A percentile compares a stretch with the other conserved stretches of the same genome.
These are phyloP conservation scores for Lipomyces chichibuensis DNA, from an alignment of 805 yeast species.

Conservation along the genomic window DNA sequence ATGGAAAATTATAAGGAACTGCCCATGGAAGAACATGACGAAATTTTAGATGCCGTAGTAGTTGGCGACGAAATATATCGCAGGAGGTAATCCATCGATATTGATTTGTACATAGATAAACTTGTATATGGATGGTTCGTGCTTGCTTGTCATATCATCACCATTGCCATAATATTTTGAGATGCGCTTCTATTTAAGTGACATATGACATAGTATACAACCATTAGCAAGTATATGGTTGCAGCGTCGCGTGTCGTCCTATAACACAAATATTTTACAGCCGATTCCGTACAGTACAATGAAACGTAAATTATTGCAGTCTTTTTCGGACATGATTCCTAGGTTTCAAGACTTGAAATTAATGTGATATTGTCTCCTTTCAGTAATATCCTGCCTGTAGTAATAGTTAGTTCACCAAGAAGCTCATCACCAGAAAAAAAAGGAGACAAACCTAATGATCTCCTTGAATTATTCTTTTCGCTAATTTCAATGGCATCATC, in stretches of 20 bases:
- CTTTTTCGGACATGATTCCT: neutral
- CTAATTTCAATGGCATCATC: conserved; percentile 67
- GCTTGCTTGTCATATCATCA: neutral
- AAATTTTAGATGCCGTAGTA: conserved; percentile 58
- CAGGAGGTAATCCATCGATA: neutral
- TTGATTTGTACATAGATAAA: neutral
- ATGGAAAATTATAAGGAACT: conserved; percentile 39
- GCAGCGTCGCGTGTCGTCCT: too few species aligned
- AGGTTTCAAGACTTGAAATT: conserved; percentile 51
- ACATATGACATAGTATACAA: neutral
- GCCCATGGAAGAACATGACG: conserved; percentile 68
- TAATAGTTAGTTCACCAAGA: neutral
- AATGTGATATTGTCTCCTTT: conserved; percentile 95
- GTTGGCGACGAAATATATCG: conserved; percentile 45
- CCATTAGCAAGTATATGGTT: neutral
- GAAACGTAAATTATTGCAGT: conserved; percentile 8
- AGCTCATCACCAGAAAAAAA: neutral
- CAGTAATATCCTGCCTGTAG: conserved; percentile 59
- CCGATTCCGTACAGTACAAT: neutral
- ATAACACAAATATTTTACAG: neutral
- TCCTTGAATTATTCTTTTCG: conserved; percentile 53
- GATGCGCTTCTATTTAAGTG: neutral
- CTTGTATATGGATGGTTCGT: neutral
- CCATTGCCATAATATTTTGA: neutral
- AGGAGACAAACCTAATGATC: conserved; percentile 56